Evolutionary conservation across 2,329 filamentous ascomycete genomes (phyloP), one percentile per base, ranked within the genome.

Genomic region (Penicillium freii): DNA sequence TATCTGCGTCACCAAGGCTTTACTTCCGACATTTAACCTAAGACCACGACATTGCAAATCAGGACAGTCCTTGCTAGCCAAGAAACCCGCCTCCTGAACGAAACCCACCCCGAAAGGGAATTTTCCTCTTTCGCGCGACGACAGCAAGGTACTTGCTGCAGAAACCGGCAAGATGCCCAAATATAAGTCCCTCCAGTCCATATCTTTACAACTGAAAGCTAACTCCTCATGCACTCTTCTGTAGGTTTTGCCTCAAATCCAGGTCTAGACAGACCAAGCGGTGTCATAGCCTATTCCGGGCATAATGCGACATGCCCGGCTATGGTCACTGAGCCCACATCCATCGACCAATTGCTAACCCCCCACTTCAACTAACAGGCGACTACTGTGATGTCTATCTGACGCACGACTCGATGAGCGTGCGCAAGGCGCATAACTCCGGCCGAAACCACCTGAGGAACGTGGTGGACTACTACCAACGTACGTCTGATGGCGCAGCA

Each of bases 301-400:
- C 51, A 49, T 49, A 29, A 45, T 56, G 40, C 53, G 52, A 56
- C 49, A 52, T 33, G 31, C 34, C 13, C 27, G 8, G 50, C 38
- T 46, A 19, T 19, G n/a, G 34, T 23, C 2, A 13, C 15, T 31
- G 29, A 47, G 27, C 42, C 44, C 15, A 51, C 39, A 51, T 23
- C 40, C 2, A 47, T 25, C 45, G 36, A 8, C 36, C 47, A 23
- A 39, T 21, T 33, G 15, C 64, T 67, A 40, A 67, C 48, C 6
- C 23, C 21, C 38, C 5, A 15, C 5, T 54, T 45, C 51, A 38
- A 46, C 43, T 1, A 15, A 48, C 39, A 82, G 78, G 92, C 83
- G 94, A 99, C 77, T 99, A 99, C 79, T 99, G 94, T 85, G 94
- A 99, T 89, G 94, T 99, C 77, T 99, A 99, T 84, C 89, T 99